Evolutionary conservation across 2,329 filamentous ascomycete species (phyloP), one percentile per base, ranked within the genome.

Genomic region (Setomelanomma holmii): DNA sequence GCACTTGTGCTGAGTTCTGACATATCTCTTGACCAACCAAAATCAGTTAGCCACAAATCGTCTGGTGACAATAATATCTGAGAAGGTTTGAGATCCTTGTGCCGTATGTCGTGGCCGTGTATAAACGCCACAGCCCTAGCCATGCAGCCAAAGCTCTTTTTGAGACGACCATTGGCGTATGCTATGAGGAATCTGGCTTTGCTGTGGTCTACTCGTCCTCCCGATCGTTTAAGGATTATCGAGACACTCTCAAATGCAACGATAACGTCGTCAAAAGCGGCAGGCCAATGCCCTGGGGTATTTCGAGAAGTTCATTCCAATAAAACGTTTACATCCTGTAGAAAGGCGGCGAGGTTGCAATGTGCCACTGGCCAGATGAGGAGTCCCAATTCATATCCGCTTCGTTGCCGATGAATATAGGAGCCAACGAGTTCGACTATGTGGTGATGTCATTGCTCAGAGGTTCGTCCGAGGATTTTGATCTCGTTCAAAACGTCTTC

Each of bases 41-140:
- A 67, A 35, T 67, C 64, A 2, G 65, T 63, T 11, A 68, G 30
- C 54, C 60, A 62, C 12, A 67, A 12, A 3, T 52, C 40, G 4
- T 54, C 20, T 1, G 47, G 40, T 3, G 53, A 56, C 5, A 68
- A 51, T 3, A 64, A 38, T 36, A 62, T 61, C 30, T 62, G 61
- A 4, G 63, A 61, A 3, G 55, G 63, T 23, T 60, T 67, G 8
- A 68, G 50, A 34, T 68, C 63, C 41, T 68, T 67, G 43, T 67
- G 66, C 1, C 61, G 55, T 11, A 66, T 60, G 2, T 36, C 44
- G 23, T 62, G 50, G 4, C 19, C 14, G 38, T 68, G 65, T 12
- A 68, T 46, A 41, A 60, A 68, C 5, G 53, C 56, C 4, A 68
- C 55, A 8, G 63, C 63, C 4, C 34, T 27, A 3, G 52, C 44